Evolutionary conservation across 1,284 basidiomycete genomes (phyloP), one percentile per base, ranked within the genome.

Genomic region (Neolentinus lepideus): DNA sequence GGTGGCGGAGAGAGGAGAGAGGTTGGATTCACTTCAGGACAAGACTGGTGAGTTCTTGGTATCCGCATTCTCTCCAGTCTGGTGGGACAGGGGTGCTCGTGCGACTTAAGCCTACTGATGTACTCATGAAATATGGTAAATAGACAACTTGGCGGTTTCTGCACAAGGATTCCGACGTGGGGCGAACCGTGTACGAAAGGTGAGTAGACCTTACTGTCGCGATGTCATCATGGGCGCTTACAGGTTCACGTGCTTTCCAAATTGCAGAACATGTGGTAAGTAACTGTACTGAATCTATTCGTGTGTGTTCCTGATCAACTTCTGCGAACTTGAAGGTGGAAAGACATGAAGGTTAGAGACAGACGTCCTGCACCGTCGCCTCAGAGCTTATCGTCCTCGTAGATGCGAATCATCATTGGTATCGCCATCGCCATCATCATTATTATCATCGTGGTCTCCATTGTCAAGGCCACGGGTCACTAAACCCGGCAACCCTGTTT

Each of bases 121-220:
- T n/a, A n/a, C n/a, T n/a, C n/a, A n/a, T n/a, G n/a, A n/a, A n/a
- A n/a, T n/a, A n/a, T n/a, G n/a, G 35, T 19, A 19, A 16, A 16
- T 64, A 96, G 96, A 99, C 73, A 98, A 90, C 69, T 84, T 99
- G 57, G 95, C 96, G 27, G 92, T 98, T 36, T 98, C 94, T n/a
- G 97, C 96, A 11, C 97, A 99, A 76, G 94, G 94, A 27, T 99
- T 99, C 85, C 86, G 94, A 60, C 84, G 93, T 63, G 95, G 96
- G 61, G 97, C 97, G 54, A 98, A 97, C 77, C 84, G 93, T 60
- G 97, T 99, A 51, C 87, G 96, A 71, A 99, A 99, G 83, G 93
- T 95, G 68, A 78, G 94, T 84, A 10, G 21, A 16, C 54, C 33
- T 55, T 19, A 6, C 14, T 10, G 3, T 51, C 21, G 8, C n/a